Base-by-base conservation (phyloP, 805 yeast species). In the Blastobotrys mokoenaii region DNA sequence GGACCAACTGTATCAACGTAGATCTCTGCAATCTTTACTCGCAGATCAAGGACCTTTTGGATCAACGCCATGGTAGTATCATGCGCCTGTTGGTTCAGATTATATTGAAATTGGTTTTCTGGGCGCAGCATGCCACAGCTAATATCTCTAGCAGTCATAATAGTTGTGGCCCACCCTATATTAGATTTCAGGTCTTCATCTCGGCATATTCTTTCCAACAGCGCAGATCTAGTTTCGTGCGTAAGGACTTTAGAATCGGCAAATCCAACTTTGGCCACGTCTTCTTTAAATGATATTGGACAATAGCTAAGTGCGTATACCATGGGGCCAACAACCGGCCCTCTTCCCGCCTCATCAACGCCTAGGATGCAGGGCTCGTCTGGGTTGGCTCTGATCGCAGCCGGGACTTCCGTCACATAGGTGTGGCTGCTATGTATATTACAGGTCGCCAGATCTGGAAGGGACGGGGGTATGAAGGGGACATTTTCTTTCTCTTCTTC, bases 311-410 rank as follows among this genome's bases (percentile, higher is more conserved):
- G 70, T 2, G 95, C 95, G 59, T 93, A 93, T 1, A 93, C 98
- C 98, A 93, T 93, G 0, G 97, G 95, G 0, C 98, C 98, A 35
- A 94, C 57, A 0, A 94, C 97, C 0, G 99, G 99, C 0, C 99
- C 99, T 53, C 99, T 73, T 1, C 99, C 99, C 0, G 99, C 99
- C 61, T 93, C 99, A 63, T 93, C 99, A 1, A 93, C 95, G 1
- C 99, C 99, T 9, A 93, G 64, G 7, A 80, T 71, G 35, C 57
- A 53, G 15, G 53, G 55, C 29, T 32, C 18, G 9, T 12, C 30
- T 4, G 12, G 10, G 9, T 36, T 41, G 34, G 8, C 33, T 22
- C 25, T 32, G 22, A 51, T 36, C 10, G 20, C 25, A 1, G 37
- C 1, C 11, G 57, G 57, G 14, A 53, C 41, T 11, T 43, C 52